A percentile compares a stretch with the other conserved stretches of the same genome.
Evolutionary conservation across 345 rosid genomes (phyloP).

Genomic region (Zanthoxylum bungeanum): DNA sequence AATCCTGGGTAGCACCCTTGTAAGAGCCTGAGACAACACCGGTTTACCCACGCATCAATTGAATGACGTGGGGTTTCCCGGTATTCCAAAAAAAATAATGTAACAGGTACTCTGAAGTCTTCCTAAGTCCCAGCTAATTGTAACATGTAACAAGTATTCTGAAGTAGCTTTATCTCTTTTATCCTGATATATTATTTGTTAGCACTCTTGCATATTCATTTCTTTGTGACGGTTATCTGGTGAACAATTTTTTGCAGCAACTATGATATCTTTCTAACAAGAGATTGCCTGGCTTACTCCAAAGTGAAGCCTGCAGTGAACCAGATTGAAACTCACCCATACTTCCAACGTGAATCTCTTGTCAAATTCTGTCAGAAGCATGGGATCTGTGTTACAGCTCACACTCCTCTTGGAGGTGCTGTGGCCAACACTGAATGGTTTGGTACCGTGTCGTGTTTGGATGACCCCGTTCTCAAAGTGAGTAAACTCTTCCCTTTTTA

Average conservation of each 20-base stretch:
- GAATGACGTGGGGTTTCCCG: too few species aligned
- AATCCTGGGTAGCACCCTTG: too few species aligned
- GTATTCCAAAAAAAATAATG: too few species aligned
- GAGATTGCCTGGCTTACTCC: conserved; percentile 90
- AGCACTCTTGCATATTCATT: not conserved
- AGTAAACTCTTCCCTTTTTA: conserved; percentile 3
- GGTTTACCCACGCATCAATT: too few species aligned
- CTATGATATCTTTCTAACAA: conserved; percentile 75
- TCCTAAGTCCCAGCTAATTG: not conserved
- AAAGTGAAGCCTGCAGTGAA: conserved; percentile 97
- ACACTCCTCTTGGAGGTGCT: conserved; percentile 87
- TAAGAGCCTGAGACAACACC: too few species aligned
- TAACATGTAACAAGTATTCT: not conserved
- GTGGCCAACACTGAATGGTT: conserved; percentile 69
- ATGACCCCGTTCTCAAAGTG: conserved; percentile 75
- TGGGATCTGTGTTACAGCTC: conserved; percentile 74
- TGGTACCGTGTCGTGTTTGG: conserved; percentile 72
- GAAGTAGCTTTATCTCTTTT: not conserved
- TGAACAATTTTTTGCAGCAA: conserved; percentile 54
- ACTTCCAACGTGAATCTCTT: conserved; percentile 86
- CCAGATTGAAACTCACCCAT: conserved; percentile 90
- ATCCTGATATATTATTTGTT: not conserved
- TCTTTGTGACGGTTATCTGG: conserved; percentile 8
- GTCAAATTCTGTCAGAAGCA: conserved; percentile 92
- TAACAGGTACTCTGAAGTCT: too few species aligned